Evolutionary conservation across 129 eudicot genomes (phyloP), one percentile per base, ranked within the genome.

Genomic region (Rutidosis leptorrhynchoides): DNA sequence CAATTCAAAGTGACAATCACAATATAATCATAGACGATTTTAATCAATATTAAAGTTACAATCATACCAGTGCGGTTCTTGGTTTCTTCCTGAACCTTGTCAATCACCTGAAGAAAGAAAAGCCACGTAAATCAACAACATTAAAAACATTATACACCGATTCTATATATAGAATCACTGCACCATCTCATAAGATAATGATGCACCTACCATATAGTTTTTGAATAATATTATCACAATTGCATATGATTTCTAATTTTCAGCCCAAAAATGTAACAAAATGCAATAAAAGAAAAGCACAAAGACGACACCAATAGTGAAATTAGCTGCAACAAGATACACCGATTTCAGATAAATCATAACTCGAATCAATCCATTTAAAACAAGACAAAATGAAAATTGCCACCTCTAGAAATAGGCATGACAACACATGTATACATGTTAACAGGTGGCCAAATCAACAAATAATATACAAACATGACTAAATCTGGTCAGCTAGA

Each of bases 81-180:
- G 70, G 84, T 65, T 67, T 83, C 89, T 58, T 80, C 89, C 68
- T 83, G 89, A 73, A 83, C 89, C 72, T 83, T 80, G 78, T 83
- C 85, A 67, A 83, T 83, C 68, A 83, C 89, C 89, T 83, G 77
- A 5, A 30, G 52, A 21, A 75, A 58, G 62, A 17, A 55, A 20
- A 32, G 10, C 24, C 16, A 65, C 2, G 6, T 45, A 59, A 29
- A 30, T 59, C 11, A 57, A 65, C 46, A 46, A 48, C 4, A 7
- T 49, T 14, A 29, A 27, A 43, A 21, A 46, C 55, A 22, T 46
- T 20, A 20, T 58, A 12, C 21, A 29, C 21, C 2, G n/a, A 35
- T 54, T 5, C 27, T 16, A 28, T 66, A 21, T 30, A 30, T 1
- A 19, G 2, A 65, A 6, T 15, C 28, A 6, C 22, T 11, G 33